Percentiles rank a stretch among this genome's conserved stretches.
Conservation (phyloP, 148 eudicot species). For the Rhododendron ferrugineum region DNA sequence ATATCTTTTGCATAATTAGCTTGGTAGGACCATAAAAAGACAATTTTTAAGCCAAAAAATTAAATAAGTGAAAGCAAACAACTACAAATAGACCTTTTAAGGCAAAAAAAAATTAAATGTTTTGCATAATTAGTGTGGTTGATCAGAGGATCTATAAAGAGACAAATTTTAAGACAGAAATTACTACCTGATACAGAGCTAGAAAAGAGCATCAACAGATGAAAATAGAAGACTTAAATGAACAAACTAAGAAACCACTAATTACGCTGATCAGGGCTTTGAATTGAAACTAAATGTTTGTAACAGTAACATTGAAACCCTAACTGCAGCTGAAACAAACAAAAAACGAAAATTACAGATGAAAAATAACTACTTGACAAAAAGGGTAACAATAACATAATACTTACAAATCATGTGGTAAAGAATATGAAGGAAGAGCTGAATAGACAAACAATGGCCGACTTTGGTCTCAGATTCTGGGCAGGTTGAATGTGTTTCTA, state of each 20-base stretch:
- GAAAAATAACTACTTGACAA: neutral
- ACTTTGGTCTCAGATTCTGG: slow-evolving; percentile 17
- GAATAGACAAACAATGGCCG: slow-evolving; percentile 8
- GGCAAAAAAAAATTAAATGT: neutral
- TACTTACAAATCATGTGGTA: slow-evolving; percentile 55
- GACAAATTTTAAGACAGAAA: neutral
- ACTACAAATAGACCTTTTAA: neutral
- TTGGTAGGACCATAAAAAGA: neutral
- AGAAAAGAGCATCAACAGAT: neutral
- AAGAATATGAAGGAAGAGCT: slow-evolving; percentile 10
- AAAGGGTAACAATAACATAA: slow-evolving; percentile 12
- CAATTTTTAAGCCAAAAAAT: neutral
- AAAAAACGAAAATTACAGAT: slow-evolving; percentile 3
- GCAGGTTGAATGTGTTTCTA: slow-evolving; percentile 8
- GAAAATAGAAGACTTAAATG: slow-evolving; percentile 8
- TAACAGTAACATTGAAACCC: slow-evolving; percentile 19
- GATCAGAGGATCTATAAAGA: neutral
- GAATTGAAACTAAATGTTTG: slow-evolving; percentile 1
- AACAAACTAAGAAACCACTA: neutral
- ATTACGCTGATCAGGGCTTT: neutral
- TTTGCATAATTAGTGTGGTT: neutral
- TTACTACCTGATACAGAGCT: neutral
- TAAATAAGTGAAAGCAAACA: slow-evolving; percentile 12
- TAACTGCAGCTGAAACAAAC: slow-evolving; percentile 8
- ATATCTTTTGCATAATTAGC: neutral